Evolutionary conservation across 352 stramenopile species (phyloP).

Genomic region (Pythium aphanidermatum): DNA sequence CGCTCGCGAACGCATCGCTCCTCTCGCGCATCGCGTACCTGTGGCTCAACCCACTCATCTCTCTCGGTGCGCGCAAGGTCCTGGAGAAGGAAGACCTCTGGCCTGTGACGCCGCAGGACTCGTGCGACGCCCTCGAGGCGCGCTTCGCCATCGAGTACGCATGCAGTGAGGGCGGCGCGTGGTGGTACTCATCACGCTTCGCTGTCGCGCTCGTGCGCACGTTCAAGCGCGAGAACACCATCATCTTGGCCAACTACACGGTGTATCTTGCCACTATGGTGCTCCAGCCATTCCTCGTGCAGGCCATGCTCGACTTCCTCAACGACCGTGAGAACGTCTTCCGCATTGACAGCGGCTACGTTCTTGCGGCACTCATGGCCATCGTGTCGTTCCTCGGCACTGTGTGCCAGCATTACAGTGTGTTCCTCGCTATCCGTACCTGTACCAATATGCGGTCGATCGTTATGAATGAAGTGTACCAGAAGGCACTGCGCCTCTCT

Average conservation of each 20-base stretch:
- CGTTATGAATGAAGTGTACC: conserved; percentile 34
- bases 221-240: conserved; percentile 18
- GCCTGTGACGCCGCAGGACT: conserved; percentile 21
- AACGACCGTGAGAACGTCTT: conserved; percentile 23
- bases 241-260: conserved; percentile 21
- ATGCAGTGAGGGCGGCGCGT: not conserved
- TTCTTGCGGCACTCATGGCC: conserved; percentile 27
- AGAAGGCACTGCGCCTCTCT: conserved; percentile 30
- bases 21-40: conserved; percentile 24
- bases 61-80: conserved; percentile 26
- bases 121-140: conserved; percentile 20
- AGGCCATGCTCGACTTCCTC: conserved; percentile 30
- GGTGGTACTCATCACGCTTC: conserved; percentile 18
- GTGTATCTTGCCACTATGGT: conserved; percentile 28
- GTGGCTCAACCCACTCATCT: conserved; percentile 35
- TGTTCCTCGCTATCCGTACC: conserved; percentile 23
- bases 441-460: conserved; percentile 31
- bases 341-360: conserved; percentile 22
- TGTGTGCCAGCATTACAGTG: conserved; percentile 27
- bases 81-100: conserved; percentile 38
- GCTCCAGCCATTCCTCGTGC: conserved; percentile 28
- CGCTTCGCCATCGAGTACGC: conserved; percentile 14
- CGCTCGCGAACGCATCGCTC: conserved; percentile 26
- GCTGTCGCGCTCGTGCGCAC: conserved; percentile 21
- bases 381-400: conserved; percentile 26